Conservation (phyloP, 257 asterid species). For the Ligustrum vulgare region DNA sequence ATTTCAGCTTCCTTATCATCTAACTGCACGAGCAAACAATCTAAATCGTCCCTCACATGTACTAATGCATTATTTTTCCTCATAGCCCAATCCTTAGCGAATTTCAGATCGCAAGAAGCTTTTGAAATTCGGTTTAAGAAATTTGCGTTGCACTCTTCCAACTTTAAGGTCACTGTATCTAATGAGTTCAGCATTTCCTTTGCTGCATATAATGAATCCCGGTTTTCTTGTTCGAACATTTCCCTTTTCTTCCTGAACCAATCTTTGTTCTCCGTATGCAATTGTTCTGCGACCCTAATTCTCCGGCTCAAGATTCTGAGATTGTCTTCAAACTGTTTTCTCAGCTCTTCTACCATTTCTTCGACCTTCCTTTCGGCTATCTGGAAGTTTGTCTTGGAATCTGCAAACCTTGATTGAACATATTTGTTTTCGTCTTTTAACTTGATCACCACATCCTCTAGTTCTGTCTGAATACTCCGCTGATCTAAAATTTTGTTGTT, state of each 20-base stretch:
- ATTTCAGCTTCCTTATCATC: constrained; percentile 75
- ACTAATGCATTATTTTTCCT: constrained; percentile 52
- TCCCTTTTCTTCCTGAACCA: constrained; percentile 55
- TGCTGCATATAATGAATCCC: constrained; percentile 35
- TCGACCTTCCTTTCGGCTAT: constrained; percentile 57
- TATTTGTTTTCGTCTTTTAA: constrained; percentile 33
- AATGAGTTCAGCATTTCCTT: constrained; percentile 48
- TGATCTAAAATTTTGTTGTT: constrained; percentile 34
- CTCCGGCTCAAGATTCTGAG: constrained; percentile 70
- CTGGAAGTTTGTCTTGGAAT: constrained; percentile 41
- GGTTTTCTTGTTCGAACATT: constrained; percentile 37
- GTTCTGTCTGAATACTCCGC: constrained; percentile 27
- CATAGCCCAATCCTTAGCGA: constrained; percentile 61
- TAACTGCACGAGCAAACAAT: constrained; percentile 52
- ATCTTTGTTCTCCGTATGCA: constrained; percentile 73
- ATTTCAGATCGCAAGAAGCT: constrained; percentile 63
- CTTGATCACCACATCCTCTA: constrained; percentile 15
- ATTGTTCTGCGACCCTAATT: constrained; percentile 80
- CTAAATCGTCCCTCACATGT: constrained; percentile 41
- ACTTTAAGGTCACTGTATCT: constrained; percentile 51
- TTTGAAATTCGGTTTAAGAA: constrained; percentile 71
- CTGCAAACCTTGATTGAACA: constrained; percentile 6
- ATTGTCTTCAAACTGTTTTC: constrained; percentile 67
- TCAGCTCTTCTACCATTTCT: constrained; percentile 63
- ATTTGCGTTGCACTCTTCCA: constrained; percentile 54